These are phyloP conservation scores for Tetrapyrgos nigripes DNA, from an alignment of 1,284 basidiomycete species.

Conservation along the genomic window DNA sequence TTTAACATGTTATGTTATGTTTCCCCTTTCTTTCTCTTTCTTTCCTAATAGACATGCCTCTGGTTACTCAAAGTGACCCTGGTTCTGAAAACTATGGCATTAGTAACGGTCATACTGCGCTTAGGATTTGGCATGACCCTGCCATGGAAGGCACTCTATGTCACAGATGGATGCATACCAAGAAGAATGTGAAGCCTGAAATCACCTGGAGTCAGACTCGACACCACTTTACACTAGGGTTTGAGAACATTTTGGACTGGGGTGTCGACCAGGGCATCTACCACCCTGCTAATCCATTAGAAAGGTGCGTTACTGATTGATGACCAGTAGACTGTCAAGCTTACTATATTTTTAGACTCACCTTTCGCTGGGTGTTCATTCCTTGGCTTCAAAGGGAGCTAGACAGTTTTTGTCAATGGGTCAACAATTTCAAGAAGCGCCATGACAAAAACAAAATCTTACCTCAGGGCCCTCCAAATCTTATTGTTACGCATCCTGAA, in stretches of 20 bases:
- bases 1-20: constrained; percentile 30
- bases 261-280: constrained; percentile 32
- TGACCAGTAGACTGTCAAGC: neutral
- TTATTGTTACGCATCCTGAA: constrained; percentile 12
- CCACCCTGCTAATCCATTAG: constrained; percentile 21
- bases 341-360: constrained; percentile 9
- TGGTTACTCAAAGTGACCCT: constrained; percentile 34
- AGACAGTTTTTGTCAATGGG: constrained; percentile 16
- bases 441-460: constrained; percentile 23
- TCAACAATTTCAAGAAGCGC: constrained; percentile 14
- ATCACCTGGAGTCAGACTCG: constrained; percentile 35
- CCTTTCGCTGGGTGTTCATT: constrained; percentile 37
- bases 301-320: constrained; percentile 26
- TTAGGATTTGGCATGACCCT: constrained; percentile 25
- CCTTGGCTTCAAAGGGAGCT: constrained; percentile 37
- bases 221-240: constrained; percentile 33
- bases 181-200: constrained; percentile 34
- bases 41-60: constrained; percentile 17
- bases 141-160: constrained; percentile 24
- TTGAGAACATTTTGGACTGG: constrained; percentile 34
- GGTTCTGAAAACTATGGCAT: constrained; percentile 32
- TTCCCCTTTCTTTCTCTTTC: too few relatives aligned
- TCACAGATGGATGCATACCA: constrained; percentile 24
- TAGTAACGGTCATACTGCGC: constrained; percentile 32
- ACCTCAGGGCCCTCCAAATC: constrained; percentile 19